Evolutionary conservation across 2,329 filamentous ascomycete genomes (phyloP).

Genomic region (Ceratocystis diversiconidia): DNA sequence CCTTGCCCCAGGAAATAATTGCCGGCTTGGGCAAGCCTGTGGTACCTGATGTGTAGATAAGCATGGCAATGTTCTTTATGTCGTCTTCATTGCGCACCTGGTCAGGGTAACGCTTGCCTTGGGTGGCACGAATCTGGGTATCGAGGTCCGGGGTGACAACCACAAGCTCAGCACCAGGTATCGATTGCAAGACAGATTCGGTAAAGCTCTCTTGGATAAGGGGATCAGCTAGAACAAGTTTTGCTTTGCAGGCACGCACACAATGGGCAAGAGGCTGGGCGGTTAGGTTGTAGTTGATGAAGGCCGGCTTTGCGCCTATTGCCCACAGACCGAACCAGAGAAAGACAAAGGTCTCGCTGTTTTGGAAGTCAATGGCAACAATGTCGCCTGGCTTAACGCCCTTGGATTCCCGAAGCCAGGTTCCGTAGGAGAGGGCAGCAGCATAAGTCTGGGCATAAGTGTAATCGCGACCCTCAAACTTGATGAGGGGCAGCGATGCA

Average conservation of each 20-base stretch:
- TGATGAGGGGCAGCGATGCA: slow-evolving; percentile 44
- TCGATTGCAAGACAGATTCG: slow-evolving; percentile 40
- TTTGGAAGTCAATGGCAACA: slow-evolving; percentile 68
- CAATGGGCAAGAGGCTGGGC: slow-evolving; percentile 61
- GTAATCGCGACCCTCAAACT: slow-evolving; percentile 54
- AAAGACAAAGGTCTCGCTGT: slow-evolving; percentile 65
- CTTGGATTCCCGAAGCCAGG: slow-evolving; percentile 54
- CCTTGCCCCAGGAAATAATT: slow-evolving; percentile 59
- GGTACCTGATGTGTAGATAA: slow-evolving; percentile 79
- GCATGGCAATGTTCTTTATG: slow-evolving; percentile 45
- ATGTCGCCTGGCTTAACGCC: slow-evolving; percentile 57
- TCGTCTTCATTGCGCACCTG: slow-evolving; percentile 37
- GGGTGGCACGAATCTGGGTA: slow-evolving; percentile 36
- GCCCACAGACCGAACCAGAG: slow-evolving; percentile 67
- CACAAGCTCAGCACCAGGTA: slow-evolving; percentile 42
- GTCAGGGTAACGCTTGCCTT: slow-evolving; percentile 45
- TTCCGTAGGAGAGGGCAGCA: slow-evolving; percentile 53
- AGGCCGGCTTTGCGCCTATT: slow-evolving; percentile 68
- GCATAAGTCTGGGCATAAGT: slow-evolving; percentile 68
- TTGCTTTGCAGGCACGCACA: slow-evolving; percentile 51
- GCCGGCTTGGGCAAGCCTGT: slow-evolving; percentile 73
- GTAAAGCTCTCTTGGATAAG: slow-evolving; percentile 32
- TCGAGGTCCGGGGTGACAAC: slow-evolving; percentile 46
- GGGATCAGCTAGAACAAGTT: slow-evolving; percentile 55
- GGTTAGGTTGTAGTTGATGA: slow-evolving; percentile 75